These are phyloP conservation scores for Chlorella sp. DNA, from an alignment of 139 green algal species.

Conservation along the genomic window DNA sequence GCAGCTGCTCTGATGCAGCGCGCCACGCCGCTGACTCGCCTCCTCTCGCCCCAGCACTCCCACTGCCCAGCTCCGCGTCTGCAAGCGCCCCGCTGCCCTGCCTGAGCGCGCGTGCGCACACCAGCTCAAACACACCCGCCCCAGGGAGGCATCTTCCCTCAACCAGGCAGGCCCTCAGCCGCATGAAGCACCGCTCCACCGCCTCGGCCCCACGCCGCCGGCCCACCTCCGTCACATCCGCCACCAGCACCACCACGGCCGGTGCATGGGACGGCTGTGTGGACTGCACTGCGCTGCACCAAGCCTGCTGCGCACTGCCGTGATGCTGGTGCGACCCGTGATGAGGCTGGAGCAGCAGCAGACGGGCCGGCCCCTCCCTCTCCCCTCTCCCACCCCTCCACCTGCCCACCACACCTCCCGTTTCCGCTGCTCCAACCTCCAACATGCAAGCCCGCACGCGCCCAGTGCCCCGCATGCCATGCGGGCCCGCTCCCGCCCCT, in stretches of 20 bases:
- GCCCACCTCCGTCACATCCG: not conserved
- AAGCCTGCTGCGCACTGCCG: too few species aligned
- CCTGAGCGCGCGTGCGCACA: too few species aligned
- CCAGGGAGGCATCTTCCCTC: not conserved
- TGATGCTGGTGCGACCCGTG: not conserved
- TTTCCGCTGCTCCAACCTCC: too few species aligned
- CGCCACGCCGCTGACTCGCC: not conserved
- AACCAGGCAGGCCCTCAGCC: not conserved
- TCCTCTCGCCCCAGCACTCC: not conserved
- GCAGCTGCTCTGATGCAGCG: not conserved
- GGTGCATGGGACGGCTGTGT: not conserved
- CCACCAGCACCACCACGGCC: not conserved
- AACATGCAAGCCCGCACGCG: too few species aligned
- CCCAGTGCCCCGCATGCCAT: too few species aligned
- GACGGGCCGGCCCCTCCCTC: not conserved
- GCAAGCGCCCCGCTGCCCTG: not conserved
- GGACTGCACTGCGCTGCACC: too few species aligned
- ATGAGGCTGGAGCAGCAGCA: not conserved
- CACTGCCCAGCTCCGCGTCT: not conserved
- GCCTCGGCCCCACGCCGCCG: not conserved
- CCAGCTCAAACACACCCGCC: not conserved
- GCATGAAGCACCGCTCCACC: not conserved
- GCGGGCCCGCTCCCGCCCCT: too few species aligned
- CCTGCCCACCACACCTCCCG: too few species aligned
- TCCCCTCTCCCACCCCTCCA: too few species aligned